Conservation (phyloP, 2,329 filamentous ascomycete species). For the Fusarium aywerte region DNA sequence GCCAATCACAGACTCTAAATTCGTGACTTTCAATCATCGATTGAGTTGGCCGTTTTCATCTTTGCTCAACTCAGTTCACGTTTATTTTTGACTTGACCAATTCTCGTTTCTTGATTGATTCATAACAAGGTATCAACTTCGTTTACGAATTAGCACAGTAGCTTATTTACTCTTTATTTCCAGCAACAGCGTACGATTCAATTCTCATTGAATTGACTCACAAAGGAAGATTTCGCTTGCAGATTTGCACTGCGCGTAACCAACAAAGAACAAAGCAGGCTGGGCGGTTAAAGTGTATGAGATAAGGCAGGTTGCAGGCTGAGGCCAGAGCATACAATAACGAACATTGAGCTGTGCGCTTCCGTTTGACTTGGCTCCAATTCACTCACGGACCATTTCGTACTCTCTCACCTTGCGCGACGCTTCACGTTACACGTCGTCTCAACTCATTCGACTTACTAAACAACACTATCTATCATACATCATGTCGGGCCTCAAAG, state of each 20-base stretch:
- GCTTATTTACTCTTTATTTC: neutral
- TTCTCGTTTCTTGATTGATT: neutral
- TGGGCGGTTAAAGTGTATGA: neutral
- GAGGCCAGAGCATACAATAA: neutral
- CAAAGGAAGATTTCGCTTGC: neutral
- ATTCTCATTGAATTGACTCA: neutral
- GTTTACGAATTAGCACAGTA: neutral
- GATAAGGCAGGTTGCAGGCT: neutral
- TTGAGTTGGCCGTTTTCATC: neutral
- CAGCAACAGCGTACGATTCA: neutral
- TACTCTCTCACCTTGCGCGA: neutral
- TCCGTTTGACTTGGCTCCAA: neutral
- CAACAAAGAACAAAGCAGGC: neutral
- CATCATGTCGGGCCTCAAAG: slow-evolving; percentile 34
- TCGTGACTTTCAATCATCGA: neutral
- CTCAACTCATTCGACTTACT: neutral
- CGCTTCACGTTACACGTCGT: neutral
- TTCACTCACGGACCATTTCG: neutral
- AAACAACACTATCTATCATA: too few species aligned
- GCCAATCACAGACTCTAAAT: slow-evolving; percentile 12
- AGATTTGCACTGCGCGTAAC: neutral
- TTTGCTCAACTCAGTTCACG: neutral
- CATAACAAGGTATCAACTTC: neutral
- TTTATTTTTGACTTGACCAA: neutral
- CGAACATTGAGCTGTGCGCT: neutral